phyloP scores from a whole-genome alignment of 306 rosid genomes.

The Fagus sylvatica region DNA sequence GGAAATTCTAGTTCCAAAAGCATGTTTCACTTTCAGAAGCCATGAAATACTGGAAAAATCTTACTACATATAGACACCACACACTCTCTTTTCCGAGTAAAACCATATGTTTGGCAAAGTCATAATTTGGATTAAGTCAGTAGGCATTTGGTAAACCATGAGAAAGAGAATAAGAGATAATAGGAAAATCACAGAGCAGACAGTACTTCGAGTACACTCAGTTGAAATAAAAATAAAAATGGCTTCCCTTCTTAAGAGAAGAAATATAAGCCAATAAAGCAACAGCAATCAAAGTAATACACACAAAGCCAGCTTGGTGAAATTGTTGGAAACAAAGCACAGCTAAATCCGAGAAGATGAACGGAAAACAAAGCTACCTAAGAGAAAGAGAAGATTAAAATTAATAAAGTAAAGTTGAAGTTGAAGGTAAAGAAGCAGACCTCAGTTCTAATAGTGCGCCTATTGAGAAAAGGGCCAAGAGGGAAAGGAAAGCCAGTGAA shows the following conservation, averaged over 20 bases:
- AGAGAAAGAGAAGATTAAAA: background rate
- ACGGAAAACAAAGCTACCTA: constrained; percentile 2
- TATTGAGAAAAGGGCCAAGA: constrained; percentile 87
- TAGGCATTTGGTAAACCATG: too few relatives aligned
- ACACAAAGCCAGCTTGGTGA: background rate
- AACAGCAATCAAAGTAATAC: background rate
- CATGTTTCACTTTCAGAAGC: too few relatives aligned
- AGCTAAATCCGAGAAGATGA: background rate
- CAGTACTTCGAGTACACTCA: too few relatives aligned
- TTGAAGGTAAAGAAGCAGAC: constrained; percentile 34
- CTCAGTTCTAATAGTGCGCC: constrained; percentile 83
- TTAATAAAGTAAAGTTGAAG: constrained; percentile 16
- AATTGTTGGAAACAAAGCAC: background rate
- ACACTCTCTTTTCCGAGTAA: too few relatives aligned
- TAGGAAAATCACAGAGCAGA: too few relatives aligned
- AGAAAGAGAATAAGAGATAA: too few relatives aligned
- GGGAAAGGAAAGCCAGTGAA: constrained; percentile 97
- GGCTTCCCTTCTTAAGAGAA: background rate
- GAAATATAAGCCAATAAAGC: background rate
- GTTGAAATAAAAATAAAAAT: too few relatives aligned
- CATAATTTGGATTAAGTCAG: too few relatives aligned
- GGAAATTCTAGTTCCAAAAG: too few relatives aligned
- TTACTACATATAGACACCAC: too few relatives aligned
- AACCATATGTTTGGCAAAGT: too few relatives aligned
- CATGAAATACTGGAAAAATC: too few relatives aligned